phyloP scores from a whole-genome alignment of 1,284 basidiomycete species.

The Peniophora sp. region DNA sequence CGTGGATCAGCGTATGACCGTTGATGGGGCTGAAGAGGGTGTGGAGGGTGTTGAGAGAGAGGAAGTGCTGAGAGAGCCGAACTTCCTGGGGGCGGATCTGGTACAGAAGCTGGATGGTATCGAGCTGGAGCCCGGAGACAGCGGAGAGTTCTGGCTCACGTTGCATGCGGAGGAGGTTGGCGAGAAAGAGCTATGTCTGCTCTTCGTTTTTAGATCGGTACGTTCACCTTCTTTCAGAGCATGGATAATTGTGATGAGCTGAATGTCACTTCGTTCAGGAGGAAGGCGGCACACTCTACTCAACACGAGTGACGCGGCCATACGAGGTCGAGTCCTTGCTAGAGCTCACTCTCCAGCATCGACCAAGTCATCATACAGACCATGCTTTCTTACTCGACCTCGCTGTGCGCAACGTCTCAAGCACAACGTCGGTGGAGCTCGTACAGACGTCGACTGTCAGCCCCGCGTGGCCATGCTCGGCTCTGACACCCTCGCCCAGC shows the following conservation, averaged over 20 bases:
- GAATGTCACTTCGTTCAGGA: slow-evolving; percentile 23
- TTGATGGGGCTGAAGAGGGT: too few species aligned
- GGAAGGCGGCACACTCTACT: slow-evolving; percentile 42
- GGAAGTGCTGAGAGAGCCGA: neutral
- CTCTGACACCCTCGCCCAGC: slow-evolving; percentile 23
- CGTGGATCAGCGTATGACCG: slow-evolving; percentile 12
- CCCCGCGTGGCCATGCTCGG: slow-evolving; percentile 50
- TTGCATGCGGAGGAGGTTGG: slow-evolving; percentile 43
- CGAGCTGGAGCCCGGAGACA: slow-evolving; percentile 39
- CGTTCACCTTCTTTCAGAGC: slow-evolving; percentile 12
- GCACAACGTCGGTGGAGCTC: slow-evolving; percentile 35
- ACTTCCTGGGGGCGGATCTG: neutral
- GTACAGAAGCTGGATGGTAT: slow-evolving; percentile 16
- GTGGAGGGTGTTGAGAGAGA: neutral
- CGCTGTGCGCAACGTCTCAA: slow-evolving; percentile 45
- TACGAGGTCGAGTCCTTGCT: slow-evolving; percentile 55
- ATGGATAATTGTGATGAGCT: too few species aligned
- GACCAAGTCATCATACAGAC: slow-evolving; percentile 41
- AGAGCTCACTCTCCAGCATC: slow-evolving; percentile 36
- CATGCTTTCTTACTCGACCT: slow-evolving; percentile 49
- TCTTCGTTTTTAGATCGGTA: slow-evolving; percentile 70
- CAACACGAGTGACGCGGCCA: slow-evolving; percentile 42
- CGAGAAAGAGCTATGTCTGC: slow-evolving; percentile 44
- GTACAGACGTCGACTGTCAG: slow-evolving; percentile 56
- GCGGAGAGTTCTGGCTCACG: slow-evolving; percentile 38